Percentiles rank a stretch among this genome's conserved stretches.
Conservation (phyloP, 1,284 basidiomycete genomes). For the Dichomitus squalens region DNA sequence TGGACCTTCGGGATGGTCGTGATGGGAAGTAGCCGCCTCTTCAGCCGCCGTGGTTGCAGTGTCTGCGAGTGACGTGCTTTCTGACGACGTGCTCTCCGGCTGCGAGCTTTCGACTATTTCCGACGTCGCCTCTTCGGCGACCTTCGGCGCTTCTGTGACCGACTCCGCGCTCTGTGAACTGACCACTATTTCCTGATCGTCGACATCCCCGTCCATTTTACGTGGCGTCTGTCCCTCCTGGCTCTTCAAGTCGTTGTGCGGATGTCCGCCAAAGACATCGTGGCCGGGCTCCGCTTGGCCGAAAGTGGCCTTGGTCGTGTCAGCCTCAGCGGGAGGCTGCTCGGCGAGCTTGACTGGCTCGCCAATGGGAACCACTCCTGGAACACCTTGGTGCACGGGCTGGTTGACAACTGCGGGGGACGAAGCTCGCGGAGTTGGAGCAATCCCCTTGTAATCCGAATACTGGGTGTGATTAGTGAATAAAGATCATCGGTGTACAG, state of each 20-base stretch:
- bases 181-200: background rate
- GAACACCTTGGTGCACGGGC: constrained; percentile 21
- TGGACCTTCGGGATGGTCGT: constrained; percentile 19
- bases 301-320: constrained; percentile 44
- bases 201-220: background rate
- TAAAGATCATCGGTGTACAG: background rate
- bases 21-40: constrained; percentile 5
- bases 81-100: background rate
- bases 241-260: constrained; percentile 27
- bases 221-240: constrained; percentile 14
- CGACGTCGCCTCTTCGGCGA: background rate
- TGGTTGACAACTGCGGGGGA: constrained; percentile 36
- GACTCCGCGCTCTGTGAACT: constrained; percentile 10
- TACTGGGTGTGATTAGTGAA: constrained; percentile 43
- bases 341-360: constrained; percentile 30
- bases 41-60: background rate
- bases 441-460: constrained; percentile 47
- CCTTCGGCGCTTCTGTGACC: constrained; percentile 2
- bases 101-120: background rate
- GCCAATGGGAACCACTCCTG: constrained; percentile 44
- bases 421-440: constrained; percentile 43
- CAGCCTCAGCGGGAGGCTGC: constrained; percentile 21
- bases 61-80: background rate
- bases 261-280: constrained; percentile 60
- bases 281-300: constrained; percentile 66